Conservation (phyloP, 208 protist species). For the Crithidia thermophila region DNA sequence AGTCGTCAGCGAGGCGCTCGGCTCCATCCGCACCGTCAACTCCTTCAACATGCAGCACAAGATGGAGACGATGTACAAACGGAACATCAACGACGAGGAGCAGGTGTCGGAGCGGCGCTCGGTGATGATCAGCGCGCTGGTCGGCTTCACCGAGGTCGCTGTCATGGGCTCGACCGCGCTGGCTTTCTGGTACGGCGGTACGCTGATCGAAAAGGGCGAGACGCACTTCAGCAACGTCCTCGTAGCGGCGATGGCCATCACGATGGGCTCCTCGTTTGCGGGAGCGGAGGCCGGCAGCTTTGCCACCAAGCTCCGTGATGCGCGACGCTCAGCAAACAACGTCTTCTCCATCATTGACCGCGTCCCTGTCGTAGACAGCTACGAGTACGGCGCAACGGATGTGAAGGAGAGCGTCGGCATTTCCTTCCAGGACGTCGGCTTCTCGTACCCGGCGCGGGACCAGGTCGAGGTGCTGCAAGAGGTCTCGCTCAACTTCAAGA, state of each 20-base stretch:
- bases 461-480: constrained; percentile 51
- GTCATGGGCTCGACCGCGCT: constrained; percentile 63
- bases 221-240: constrained; percentile 61
- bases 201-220: constrained; percentile 73
- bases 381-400: constrained; percentile 43
- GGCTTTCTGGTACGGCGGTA: constrained; percentile 84
- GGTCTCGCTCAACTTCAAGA: constrained; percentile 40
- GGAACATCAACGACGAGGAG: constrained; percentile 24
- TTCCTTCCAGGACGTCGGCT: constrained; percentile 50
- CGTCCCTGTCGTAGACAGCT: constrained; percentile 60
- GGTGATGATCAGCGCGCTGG: constrained; percentile 39
- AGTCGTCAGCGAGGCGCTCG: constrained; percentile 68
- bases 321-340: constrained; percentile 43
- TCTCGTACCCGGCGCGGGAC: constrained; percentile 64
- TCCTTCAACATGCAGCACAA: constrained; percentile 73
- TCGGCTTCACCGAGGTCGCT: constrained; percentile 55
- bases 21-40: constrained; percentile 71
- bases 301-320: constrained; percentile 60
- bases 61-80: constrained; percentile 32
- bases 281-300: constrained; percentile 70
- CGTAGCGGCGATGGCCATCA: constrained; percentile 53
- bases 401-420: constrained; percentile 51
- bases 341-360: constrained; percentile 82
- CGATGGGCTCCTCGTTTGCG: constrained; percentile 62
- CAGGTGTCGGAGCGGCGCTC: constrained; percentile 27